Conservation (phyloP, 2,329 filamentous ascomycete species). For the Penicillium sp. region DNA sequence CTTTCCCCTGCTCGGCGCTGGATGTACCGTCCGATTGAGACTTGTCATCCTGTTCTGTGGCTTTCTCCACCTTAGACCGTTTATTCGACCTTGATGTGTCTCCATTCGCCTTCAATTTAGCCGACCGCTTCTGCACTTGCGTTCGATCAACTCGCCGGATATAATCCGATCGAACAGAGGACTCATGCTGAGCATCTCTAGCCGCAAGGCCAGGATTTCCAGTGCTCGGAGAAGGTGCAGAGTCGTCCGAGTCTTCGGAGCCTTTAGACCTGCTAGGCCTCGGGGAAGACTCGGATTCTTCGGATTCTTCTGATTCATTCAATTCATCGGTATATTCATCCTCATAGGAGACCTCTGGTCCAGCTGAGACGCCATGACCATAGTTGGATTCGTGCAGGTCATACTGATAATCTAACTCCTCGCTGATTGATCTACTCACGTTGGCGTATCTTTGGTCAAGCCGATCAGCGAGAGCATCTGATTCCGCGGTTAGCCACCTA, state of each 20-base stretch:
- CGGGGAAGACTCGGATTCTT: not conserved
- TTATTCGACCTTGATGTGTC: not conserved
- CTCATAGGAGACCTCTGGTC: not conserved
- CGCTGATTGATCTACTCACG: not conserved
- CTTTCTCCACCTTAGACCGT: not conserved
- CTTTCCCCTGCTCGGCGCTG: not conserved
- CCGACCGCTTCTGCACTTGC: not conserved
- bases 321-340: not conserved
- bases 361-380: not conserved
- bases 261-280: not conserved
- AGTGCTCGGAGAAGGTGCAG: not conserved
- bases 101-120: not conserved
- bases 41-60: not conserved
- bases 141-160: not conserved
- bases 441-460: not conserved
- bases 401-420: too few relatives aligned
- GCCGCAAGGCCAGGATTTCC: not conserved
- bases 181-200: not conserved
- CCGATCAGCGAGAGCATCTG: not conserved
- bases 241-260: not conserved
- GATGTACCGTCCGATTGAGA: not conserved
- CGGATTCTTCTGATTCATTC: not conserved
- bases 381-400: not conserved
- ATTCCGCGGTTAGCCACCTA: not conserved
- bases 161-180: not conserved